Evolutionary conservation across 495 filamentous ascomycete species (phyloP), one percentile per base, ranked within the genome.

Genomic region (Elasticomyces elasticus): DNA sequence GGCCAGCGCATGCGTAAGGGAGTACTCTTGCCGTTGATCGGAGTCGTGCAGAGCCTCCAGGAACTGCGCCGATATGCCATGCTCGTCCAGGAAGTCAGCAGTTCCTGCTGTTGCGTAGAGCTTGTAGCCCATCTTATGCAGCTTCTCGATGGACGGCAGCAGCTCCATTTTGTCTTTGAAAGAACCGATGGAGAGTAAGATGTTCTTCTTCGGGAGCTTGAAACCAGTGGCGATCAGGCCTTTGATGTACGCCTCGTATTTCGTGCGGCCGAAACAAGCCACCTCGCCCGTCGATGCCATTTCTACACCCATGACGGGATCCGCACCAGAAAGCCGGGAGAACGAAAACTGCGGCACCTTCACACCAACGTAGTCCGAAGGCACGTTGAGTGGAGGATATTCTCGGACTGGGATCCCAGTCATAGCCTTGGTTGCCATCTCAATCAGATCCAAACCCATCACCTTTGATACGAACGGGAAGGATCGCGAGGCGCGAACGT

Each of bases 301-400:
- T 73, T 98, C 92, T 42, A 98, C 92, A 66, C 92, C 92, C 40
- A 97, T 76, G 13, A 98, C 91, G 27, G 92, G 92, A 69, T 98
- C 92, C 4, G 92, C 92, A 25, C 92, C 92, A 40, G 92, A 94
- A 24, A 98, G 76, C 62, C 92, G 83, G 11, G 92, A 95, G 80
- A 98, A 98, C 60, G 88, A 95, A 77, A 98, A 98, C 68, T 98
- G 92, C 0, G 92, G 92, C 15, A 97, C 92, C 75, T 98, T 98
- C 52, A 96, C 91, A 69, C 86, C 92, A 42, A 97, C 90, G 63
- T 89, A 91, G 65, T 90, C 79, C 27, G 83, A 74, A 26, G 86
- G 82, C 25, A 95, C 75, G 49, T 75, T 78, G 50, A 83, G 76
- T 26, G 81, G 75, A 41, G 92, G 91, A 58, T 98, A 98, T 55